Conservation (phyloP, 2,329 filamentous ascomycete genomes). For the Tolypocladium inflatum region DNA sequence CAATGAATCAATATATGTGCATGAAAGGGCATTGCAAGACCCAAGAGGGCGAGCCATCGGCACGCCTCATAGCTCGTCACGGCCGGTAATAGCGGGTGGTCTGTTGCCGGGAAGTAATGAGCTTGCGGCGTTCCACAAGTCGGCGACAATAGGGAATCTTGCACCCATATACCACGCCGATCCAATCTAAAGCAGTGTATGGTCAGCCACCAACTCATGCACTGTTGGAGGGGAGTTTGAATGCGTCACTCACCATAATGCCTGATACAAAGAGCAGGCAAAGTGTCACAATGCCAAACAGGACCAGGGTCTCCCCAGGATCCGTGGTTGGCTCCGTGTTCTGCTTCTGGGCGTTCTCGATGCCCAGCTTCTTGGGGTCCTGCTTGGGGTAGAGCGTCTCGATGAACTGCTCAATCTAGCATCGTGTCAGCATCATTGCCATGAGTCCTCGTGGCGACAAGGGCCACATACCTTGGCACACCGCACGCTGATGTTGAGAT, state of each 20-base stretch:
- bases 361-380: slow-evolving; percentile 51
- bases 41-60: slow-evolving; percentile 4
- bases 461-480: slow-evolving; percentile 61
- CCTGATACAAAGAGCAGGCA: slow-evolving; percentile 63
- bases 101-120: slow-evolving; percentile 11
- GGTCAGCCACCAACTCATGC: not conserved
- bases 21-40: slow-evolving; percentile 2
- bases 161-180: slow-evolving; percentile 74
- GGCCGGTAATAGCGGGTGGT: slow-evolving; percentile 16
- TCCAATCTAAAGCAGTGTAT: slow-evolving; percentile 49
- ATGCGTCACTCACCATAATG: slow-evolving; percentile 56
- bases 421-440: not conserved
- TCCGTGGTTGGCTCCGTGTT: slow-evolving; percentile 36
- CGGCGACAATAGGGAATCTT: slow-evolving; percentile 52
- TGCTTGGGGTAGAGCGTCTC: slow-evolving; percentile 86
- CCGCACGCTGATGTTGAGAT: slow-evolving; percentile 79
- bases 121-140: slow-evolving; percentile 17
- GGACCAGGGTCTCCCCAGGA: slow-evolving; percentile 51
- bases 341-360: slow-evolving; percentile 26
- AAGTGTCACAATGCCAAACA: slow-evolving; percentile 56
- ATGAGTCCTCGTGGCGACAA: not conserved
- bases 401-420: slow-evolving; percentile 86
- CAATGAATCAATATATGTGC: slow-evolving; percentile 1
- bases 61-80: slow-evolving; percentile 24
- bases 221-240: too few relatives aligned